Evolutionary conservation across 352 stramenopile genomes (phyloP).

Genomic region (Globisporangium cylindrosporum): DNA sequence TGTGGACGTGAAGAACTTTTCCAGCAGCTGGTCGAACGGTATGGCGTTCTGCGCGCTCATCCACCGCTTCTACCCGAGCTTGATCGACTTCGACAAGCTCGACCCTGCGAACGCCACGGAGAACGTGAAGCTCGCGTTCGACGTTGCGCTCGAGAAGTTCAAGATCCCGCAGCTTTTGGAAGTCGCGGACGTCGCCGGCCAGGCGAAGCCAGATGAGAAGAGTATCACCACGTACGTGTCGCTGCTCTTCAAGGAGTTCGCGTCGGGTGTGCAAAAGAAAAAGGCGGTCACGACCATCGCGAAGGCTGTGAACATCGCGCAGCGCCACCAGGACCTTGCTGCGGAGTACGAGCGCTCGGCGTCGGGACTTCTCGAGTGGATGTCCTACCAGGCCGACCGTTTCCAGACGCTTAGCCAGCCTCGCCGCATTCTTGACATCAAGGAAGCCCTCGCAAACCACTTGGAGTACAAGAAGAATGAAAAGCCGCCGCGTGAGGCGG

Average conservation of each 20-base stretch:
- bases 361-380: conserved; percentile 70
- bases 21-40: conserved; percentile 80
- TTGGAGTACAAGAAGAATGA: conserved; percentile 89
- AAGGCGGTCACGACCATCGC: conserved; percentile 87
- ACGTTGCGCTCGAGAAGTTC: conserved; percentile 81
- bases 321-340: conserved; percentile 84
- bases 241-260: conserved; percentile 91
- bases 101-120: conserved; percentile 56
- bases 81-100: conserved; percentile 82
- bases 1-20: conserved; percentile 89
- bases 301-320: conserved; percentile 89
- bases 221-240: conserved; percentile 91
- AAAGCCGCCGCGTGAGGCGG: conserved; percentile 75
- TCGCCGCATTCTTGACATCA: conserved; percentile 64
- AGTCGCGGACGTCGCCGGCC: conserved; percentile 80
- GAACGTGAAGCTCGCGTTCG: conserved; percentile 85
- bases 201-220: conserved; percentile 89
- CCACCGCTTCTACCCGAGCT: conserved; percentile 84
- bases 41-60: conserved; percentile 91
- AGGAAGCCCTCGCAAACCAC: conserved; percentile 59
- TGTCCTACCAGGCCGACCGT: conserved; percentile 59
- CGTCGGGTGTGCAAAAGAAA: conserved; percentile 87
- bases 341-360: conserved; percentile 72
- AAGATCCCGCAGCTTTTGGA: conserved; percentile 87
- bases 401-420: conserved; percentile 75